Percentiles rank a stretch among this genome's conserved stretches.
These are phyloP conservation scores for Dendrobium nobile DNA, from an alignment of 106 monocot genomes.

Conservation along the genomic window DNA sequence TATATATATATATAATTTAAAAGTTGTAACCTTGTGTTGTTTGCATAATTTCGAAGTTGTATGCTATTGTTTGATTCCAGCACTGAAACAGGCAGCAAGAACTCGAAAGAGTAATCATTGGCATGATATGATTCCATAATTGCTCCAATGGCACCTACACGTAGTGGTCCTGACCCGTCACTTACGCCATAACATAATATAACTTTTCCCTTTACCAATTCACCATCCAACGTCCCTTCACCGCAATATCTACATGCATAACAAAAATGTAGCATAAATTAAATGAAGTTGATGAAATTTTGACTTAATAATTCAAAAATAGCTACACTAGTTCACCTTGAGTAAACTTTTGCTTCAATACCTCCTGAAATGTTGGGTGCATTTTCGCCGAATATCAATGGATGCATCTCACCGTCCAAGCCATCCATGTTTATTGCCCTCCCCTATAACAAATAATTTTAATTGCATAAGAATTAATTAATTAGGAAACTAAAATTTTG, in stretches of 20 bases:
- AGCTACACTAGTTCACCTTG: neutral
- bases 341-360: neutral
- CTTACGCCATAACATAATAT: constrained; percentile 13
- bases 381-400: constrained; percentile 21
- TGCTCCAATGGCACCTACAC: constrained; percentile 13
- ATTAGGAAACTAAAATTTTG: too few relatives aligned
- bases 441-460: constrained; percentile 5
- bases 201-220: constrained; percentile 22
- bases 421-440: constrained; percentile 11
- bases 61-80: neutral
- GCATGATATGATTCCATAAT: constrained; percentile 6
- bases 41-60: constrained; percentile 9
- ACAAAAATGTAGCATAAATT: neutral
- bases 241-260: neutral
- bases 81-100: constrained; percentile 6
- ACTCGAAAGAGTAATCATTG: constrained; percentile 10
- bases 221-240: constrained; percentile 7
- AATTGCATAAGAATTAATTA: too few relatives aligned
- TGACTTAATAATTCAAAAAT: too few relatives aligned
- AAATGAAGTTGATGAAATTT: too few relatives aligned
- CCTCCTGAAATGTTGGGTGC: constrained; percentile 12
- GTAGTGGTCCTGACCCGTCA: constrained; percentile 8
- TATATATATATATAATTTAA: too few relatives aligned
- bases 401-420: neutral
- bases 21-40: constrained; percentile 11